Evolutionary conservation across 1,284 basidiomycete species (phyloP).

Genomic region (Cutaneotrichosporon cutaneum): DNA sequence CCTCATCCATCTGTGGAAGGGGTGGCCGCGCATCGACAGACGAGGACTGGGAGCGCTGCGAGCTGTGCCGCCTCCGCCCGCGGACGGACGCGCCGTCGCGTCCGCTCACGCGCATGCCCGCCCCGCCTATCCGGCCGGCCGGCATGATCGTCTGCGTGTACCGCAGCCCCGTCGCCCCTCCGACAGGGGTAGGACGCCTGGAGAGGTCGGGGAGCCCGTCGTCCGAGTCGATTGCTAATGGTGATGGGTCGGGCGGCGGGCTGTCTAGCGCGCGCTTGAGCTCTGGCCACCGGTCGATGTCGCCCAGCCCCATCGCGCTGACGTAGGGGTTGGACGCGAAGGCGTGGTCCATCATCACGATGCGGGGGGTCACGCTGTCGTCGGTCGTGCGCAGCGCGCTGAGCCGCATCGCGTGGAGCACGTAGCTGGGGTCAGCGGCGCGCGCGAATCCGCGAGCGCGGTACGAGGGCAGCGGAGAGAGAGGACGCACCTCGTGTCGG

Average conservation of each 20-base stretch:
- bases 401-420: slow-evolving; percentile 79
- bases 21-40: slow-evolving; percentile 7
- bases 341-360: slow-evolving; percentile 65
- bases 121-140: slow-evolving; percentile 59
- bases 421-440: slow-evolving; percentile 60
- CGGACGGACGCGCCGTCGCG: slow-evolving; percentile 1
- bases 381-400: slow-evolving; percentile 83
- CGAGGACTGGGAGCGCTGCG: background rate
- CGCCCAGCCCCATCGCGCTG: slow-evolving; percentile 70
- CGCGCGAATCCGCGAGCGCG: too few species aligned
- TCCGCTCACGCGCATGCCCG: slow-evolving; percentile 64
- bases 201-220: slow-evolving; percentile 23
- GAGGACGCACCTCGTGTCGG: slow-evolving; percentile 42
- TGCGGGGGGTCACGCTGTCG: slow-evolving; percentile 73
- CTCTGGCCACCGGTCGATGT: slow-evolving; percentile 78
- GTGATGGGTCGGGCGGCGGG: slow-evolving; percentile 59
- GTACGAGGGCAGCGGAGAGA: too few species aligned
- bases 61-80: slow-evolving; percentile 11
- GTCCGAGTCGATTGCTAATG: slow-evolving; percentile 17
- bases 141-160: slow-evolving; percentile 85
- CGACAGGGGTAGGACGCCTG: too few species aligned
- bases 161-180: slow-evolving; percentile 62
- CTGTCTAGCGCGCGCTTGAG: slow-evolving; percentile 58
- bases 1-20: slow-evolving; percentile 24
- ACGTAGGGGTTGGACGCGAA: slow-evolving; percentile 78